Percentiles rank a stretch among this genome's conserved stretches.
These are phyloP conservation scores for Solanum pennellii DNA, from an alignment of 257 asterid genomes.

Conservation along the genomic window DNA sequence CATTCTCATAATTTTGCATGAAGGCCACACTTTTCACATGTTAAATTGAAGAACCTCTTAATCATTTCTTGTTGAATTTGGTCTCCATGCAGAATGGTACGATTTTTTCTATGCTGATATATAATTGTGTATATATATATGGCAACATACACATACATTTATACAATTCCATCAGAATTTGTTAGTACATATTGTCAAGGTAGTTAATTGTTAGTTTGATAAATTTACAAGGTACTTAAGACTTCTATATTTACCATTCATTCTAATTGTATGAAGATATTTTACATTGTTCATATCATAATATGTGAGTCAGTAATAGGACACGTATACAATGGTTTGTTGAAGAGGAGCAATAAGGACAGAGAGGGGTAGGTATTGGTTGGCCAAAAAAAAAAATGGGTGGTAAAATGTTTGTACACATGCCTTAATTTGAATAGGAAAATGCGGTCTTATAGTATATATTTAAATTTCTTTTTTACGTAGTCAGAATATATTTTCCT, in stretches of 20 bases:
- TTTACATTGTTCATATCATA: background rate
- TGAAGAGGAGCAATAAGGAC: background rate
- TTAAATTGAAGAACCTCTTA: background rate
- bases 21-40: background rate
- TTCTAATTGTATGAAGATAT: background rate
- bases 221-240: background rate
- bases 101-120: background rate
- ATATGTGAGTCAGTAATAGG: background rate
- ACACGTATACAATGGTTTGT: background rate
- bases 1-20: background rate
- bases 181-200: background rate
- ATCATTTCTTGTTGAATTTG: background rate
- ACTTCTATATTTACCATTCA: background rate
- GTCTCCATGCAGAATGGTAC: background rate
- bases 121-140: too few relatives aligned
- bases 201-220: background rate
- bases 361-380: background rate
- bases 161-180: background rate
- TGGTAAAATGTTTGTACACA: background rate
- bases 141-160: background rate
- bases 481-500: too few relatives aligned
- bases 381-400: background rate
- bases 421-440: too few relatives aligned
- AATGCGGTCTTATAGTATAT: background rate
- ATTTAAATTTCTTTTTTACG: too few relatives aligned